These are phyloP conservation scores for Lotmaria passim DNA, from an alignment of 208 protist species.

Conservation along the genomic window DNA sequence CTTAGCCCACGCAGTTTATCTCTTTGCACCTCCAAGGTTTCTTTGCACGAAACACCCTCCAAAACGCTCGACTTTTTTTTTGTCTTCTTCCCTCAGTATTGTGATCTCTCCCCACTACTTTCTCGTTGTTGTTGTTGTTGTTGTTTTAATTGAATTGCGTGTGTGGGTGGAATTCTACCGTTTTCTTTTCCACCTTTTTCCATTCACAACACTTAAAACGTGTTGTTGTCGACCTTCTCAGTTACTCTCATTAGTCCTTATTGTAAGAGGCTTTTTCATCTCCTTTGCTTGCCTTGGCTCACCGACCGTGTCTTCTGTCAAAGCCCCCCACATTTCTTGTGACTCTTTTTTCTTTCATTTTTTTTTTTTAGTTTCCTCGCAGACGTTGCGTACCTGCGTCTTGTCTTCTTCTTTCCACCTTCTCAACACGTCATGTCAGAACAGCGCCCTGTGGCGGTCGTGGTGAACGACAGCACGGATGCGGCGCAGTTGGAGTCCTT, in stretches of 20 bases:
- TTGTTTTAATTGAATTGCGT: too few relatives aligned
- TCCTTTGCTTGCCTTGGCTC: background rate
- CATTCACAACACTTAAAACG: too few relatives aligned
- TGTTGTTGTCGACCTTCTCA: background rate
- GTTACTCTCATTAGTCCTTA: too few relatives aligned
- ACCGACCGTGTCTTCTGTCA: background rate
- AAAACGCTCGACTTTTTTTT: too few relatives aligned
- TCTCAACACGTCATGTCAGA: constrained; percentile 6
- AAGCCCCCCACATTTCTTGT: background rate
- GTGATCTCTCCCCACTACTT: too few relatives aligned
- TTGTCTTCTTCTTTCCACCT: background rate
- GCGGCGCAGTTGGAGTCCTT: constrained; percentile 38
- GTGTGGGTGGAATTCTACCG: too few relatives aligned
- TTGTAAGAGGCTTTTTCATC: background rate
- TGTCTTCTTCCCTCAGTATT: too few relatives aligned
- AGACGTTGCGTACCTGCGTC: constrained; percentile 1
- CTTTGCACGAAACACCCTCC: too few relatives aligned
- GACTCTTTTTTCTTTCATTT: background rate
- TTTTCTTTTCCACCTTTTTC: too few relatives aligned
- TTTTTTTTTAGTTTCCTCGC: constrained; percentile 10
- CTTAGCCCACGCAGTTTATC: too few relatives aligned
- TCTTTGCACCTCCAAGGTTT: too few relatives aligned
- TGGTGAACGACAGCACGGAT: constrained; percentile 26
- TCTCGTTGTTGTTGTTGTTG: too few relatives aligned
- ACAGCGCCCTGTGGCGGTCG: constrained; percentile 16